Conservation (phyloP, 306 rosid species). For the apple (Malus domestica) region DNA sequence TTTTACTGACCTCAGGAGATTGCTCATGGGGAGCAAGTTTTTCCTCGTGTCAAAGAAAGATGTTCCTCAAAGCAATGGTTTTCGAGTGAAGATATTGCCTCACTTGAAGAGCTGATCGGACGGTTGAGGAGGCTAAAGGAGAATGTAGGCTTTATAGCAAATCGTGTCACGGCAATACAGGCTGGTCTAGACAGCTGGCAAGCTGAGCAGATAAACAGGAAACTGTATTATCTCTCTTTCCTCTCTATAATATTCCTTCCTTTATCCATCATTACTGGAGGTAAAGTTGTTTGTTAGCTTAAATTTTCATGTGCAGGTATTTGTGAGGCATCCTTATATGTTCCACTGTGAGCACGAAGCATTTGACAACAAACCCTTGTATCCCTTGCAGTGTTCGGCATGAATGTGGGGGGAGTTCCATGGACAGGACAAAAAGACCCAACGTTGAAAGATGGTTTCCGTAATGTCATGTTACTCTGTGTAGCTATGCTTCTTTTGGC, state of each 20-base stretch:
- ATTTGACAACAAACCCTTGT: not conserved
- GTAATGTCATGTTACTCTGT: constrained; percentile 74
- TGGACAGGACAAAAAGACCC: constrained; percentile 76
- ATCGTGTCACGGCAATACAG: constrained; percentile 82
- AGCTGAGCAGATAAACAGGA: constrained; percentile 83
- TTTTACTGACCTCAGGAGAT: constrained; percentile 48
- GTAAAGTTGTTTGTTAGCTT: constrained; percentile 22
- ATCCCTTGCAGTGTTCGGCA: constrained; percentile 70
- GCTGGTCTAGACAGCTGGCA: constrained; percentile 97
- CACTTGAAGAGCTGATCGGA: constrained; percentile 83
- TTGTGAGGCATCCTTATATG: not conserved
- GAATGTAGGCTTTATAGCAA: constrained; percentile 89
- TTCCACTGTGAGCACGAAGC: not conserved
- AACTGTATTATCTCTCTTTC: constrained; percentile 84
- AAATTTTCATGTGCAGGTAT: not conserved
- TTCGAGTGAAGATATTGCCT: constrained; percentile 50
- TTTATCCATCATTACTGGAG: constrained; percentile 81
- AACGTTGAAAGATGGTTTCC: constrained; percentile 58
- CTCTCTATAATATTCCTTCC: constrained; percentile 91
- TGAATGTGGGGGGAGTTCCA: constrained; percentile 97
- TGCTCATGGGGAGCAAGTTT: constrained; percentile 91
- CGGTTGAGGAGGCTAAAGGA: constrained; percentile 80
- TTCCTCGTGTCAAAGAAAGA: constrained; percentile 84
- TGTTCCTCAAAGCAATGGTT: constrained; percentile 83
- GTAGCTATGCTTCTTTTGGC: constrained; percentile 47